Base-by-base conservation (phyloP, 108 stramenopile genomes). In the Cyclotella baltica region DNA sequence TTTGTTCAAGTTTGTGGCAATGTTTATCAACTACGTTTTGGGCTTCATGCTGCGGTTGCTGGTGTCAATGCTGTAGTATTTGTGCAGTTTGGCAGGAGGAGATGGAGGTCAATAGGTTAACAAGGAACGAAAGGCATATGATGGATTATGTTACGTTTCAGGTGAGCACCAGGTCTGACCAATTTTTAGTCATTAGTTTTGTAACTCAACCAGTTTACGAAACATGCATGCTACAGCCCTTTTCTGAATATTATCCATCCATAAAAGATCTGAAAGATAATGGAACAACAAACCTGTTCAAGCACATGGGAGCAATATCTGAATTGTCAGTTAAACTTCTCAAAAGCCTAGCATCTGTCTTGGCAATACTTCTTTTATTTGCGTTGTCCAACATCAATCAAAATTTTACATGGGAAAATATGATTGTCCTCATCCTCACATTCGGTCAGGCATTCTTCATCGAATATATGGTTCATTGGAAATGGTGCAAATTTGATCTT, bases 101-200 rank as follows among this genome's bases (percentile, higher is more conserved):
- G 56, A 67, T 78, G 29, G 83, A 84, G 46, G 64, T 84, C 20
- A 70, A 81, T 51, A 37, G 76, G 56, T 56, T 80, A 4, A 80
- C 79, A 30, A 51, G 75, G 29, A 76, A 73, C 57, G 67, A 80
- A 29, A 23, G 70, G 27, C 74, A 65, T 0, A 76, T 57, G 38
- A 65, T 80, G 38, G 83, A 84, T 43, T 84, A 84, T 52, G 55
- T 84, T 10, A 84, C 83, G 0, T 84, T 84, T 65, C 78, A 84
- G 37, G 56, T 59, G 34, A 68, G 67, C 40, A 30, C 4, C 10
- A n/a, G n/a, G n/a, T n/a, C n/a, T n/a, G n/a, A n/a, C n/a, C n/a
- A n/a, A n/a, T n/a, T n/a, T n/a, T n/a, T n/a, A n/a, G n/a, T n/a
- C n/a, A n/a, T n/a, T n/a, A n/a, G n/a, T n/a, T n/a, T n/a, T n/a